These are phyloP conservation scores for Castanea sativa DNA, from an alignment of 306 rosid genomes.

Conservation along the genomic window DNA sequence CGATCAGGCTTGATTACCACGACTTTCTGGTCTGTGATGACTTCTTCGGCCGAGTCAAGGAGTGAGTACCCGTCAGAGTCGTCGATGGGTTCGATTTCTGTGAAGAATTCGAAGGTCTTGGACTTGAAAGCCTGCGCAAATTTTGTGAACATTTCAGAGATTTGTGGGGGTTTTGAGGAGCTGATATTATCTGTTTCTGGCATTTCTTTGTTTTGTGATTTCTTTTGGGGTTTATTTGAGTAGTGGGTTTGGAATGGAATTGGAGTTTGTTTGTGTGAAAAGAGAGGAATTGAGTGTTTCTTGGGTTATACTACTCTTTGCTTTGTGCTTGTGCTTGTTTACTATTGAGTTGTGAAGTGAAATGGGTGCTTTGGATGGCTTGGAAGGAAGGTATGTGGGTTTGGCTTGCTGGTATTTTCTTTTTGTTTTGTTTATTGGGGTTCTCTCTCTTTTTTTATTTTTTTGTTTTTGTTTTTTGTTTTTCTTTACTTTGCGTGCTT, in stretches of 20 bases:
- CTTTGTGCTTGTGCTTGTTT: neutral
- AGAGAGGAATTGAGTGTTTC: constrained; percentile 1
- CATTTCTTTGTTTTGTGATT: constrained; percentile 25
- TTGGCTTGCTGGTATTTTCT: constrained; percentile 13
- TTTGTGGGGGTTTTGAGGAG: constrained; percentile 78
- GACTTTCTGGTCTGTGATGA: constrained; percentile 90
- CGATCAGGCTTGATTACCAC: constrained; percentile 80
- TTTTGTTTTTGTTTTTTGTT: neutral
- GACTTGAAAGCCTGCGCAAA: constrained; percentile 93
- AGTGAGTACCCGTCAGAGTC: constrained; percentile 76
- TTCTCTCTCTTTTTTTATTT: neutral
- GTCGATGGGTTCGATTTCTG: constrained; percentile 47
- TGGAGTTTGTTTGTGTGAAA: neutral
- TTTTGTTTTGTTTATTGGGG: neutral
- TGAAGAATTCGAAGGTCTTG: constrained; percentile 86
- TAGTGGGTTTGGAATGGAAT: neutral
- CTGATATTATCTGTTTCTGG: constrained; percentile 45
- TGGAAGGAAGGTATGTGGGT: constrained; percentile 54
- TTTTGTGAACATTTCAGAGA: constrained; percentile 93
- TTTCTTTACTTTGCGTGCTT: neutral
- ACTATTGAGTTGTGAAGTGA: neutral
- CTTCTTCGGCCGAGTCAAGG: constrained; percentile 85
- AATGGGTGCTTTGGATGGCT: constrained; percentile 45
- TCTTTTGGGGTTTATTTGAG: neutral
- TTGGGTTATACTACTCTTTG: constrained; percentile 27